These are phyloP conservation scores for Arthrobotrys sinensis DNA, from an alignment of 2,329 filamentous ascomycete species.

Conservation along the genomic window DNA sequence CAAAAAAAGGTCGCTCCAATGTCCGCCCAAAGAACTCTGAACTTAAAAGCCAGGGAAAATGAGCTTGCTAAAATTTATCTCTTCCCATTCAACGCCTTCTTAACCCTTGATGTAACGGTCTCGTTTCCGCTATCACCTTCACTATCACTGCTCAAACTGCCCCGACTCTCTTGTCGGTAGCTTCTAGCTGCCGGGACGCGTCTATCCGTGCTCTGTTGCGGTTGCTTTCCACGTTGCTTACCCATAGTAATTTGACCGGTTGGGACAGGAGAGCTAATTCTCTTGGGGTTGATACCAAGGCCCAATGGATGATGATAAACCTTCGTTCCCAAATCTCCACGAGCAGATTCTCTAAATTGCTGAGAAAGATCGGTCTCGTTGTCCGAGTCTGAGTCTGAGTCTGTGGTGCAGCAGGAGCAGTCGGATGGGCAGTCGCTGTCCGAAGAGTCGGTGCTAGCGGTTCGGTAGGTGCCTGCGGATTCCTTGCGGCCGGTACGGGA, in stretches of 20 bases:
- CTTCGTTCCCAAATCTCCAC: conserved; percentile 57
- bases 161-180: conserved; percentile 56
- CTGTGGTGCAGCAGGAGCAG: conserved; percentile 57
- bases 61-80: background rate
- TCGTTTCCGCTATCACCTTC: conserved; percentile 55
- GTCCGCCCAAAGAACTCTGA: background rate
- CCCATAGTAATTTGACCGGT: conserved; percentile 45
- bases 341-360: conserved; percentile 53
- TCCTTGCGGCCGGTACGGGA: conserved; percentile 49
- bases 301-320: conserved; percentile 50
- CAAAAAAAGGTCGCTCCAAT: conserved; percentile 13
- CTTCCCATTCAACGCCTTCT: conserved; percentile 48
- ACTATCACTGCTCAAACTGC: conserved; percentile 56
- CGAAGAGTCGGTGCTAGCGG: conserved; percentile 54
- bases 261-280: conserved; percentile 56
- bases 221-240: conserved; percentile 47
- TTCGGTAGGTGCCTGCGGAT: conserved; percentile 54
- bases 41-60: background rate
- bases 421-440: conserved; percentile 57
- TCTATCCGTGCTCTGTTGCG: conserved; percentile 33
- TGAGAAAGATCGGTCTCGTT: conserved; percentile 46
- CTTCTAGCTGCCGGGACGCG: conserved; percentile 35
- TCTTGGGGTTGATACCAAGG: conserved; percentile 42
- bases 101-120: conserved; percentile 53
- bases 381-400: conserved; percentile 51